phyloP scores from a whole-genome alignment of 305 asterid species.

The Coffea humblotiana region DNA sequence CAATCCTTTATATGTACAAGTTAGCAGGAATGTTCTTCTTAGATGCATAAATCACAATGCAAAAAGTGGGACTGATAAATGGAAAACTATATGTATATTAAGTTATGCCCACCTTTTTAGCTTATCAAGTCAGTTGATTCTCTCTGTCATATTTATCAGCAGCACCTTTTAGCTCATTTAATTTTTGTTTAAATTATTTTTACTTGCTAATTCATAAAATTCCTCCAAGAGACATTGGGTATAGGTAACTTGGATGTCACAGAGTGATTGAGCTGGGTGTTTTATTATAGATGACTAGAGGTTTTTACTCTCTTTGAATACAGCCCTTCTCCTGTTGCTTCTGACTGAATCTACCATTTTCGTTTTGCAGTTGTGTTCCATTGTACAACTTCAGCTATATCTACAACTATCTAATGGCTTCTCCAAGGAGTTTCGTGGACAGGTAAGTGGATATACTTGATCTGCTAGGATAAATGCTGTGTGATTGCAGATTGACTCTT shows the following conservation, averaged over 20 bases:
- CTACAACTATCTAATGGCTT: constrained; percentile 70
- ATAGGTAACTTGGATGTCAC: background rate
- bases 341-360: constrained; percentile 6
- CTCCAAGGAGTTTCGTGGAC: constrained; percentile 97
- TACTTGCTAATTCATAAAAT: background rate
- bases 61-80: background rate
- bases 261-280: background rate
- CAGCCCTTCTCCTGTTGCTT: background rate
- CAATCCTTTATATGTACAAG: background rate
- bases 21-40: background rate
- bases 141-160: background rate
- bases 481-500: constrained; percentile 10
- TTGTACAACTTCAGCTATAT: constrained; percentile 90
- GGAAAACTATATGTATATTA: background rate
- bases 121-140: background rate
- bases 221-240: background rate
- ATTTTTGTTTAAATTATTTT: background rate
- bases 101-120: background rate
- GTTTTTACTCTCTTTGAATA: background rate
- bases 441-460: constrained; percentile 46
- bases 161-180: background rate
- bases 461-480: constrained; percentile 8
- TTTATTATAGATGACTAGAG: background rate
- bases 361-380: constrained; percentile 81
- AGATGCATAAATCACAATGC: background rate